These are phyloP conservation scores for Coemansia sp. DNA, from an alignment of 192 early-diverging fungal species.

Conservation along the genomic window DNA sequence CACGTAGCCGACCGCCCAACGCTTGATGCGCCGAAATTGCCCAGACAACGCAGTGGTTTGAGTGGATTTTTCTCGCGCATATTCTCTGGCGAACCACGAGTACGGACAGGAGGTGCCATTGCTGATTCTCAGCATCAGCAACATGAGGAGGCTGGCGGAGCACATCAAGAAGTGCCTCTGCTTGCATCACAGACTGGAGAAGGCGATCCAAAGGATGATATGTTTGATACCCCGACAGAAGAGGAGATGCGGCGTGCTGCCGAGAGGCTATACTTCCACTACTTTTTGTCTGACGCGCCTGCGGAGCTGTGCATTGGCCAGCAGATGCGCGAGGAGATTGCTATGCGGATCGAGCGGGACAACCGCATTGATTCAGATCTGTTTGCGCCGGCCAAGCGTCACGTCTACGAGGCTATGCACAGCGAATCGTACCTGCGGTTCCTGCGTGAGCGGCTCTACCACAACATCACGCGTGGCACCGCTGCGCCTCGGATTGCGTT, in stretches of 20 bases:
- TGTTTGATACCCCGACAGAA: slow-evolving; percentile 17
- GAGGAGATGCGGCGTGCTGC: slow-evolving; percentile 43
- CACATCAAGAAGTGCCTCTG: slow-evolving; percentile 25
- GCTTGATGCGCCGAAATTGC: slow-evolving; percentile 24
- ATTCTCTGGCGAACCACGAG: slow-evolving; percentile 32
- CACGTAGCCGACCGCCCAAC: slow-evolving; percentile 19
- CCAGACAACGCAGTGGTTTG: slow-evolving; percentile 13
- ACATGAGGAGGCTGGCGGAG: neutral
- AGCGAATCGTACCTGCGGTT: slow-evolving; percentile 53
- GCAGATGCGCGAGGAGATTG: slow-evolving; percentile 44
- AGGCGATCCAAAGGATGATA: slow-evolving; percentile 14
- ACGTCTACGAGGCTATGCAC: slow-evolving; percentile 52
- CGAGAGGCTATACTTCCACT: slow-evolving; percentile 48
- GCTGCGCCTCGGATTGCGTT: slow-evolving; percentile 49
- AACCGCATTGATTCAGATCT: slow-evolving; percentile 37
- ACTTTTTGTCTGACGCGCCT: slow-evolving; percentile 38
- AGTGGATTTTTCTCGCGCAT: slow-evolving; percentile 48
- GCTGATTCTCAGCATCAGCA: slow-evolving; percentile 2
- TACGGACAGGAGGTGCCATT: neutral
- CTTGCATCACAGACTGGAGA: slow-evolving; percentile 9
- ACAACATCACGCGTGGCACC: slow-evolving; percentile 49
- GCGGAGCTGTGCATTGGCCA: slow-evolving; percentile 30
- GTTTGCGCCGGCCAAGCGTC: slow-evolving; percentile 50
- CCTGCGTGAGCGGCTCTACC: slow-evolving; percentile 44
- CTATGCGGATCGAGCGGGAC: slow-evolving; percentile 38